These are phyloP conservation scores for Aspergillus ustus DNA, from an alignment of 2,329 filamentous ascomycete genomes.

Conservation along the genomic window DNA sequence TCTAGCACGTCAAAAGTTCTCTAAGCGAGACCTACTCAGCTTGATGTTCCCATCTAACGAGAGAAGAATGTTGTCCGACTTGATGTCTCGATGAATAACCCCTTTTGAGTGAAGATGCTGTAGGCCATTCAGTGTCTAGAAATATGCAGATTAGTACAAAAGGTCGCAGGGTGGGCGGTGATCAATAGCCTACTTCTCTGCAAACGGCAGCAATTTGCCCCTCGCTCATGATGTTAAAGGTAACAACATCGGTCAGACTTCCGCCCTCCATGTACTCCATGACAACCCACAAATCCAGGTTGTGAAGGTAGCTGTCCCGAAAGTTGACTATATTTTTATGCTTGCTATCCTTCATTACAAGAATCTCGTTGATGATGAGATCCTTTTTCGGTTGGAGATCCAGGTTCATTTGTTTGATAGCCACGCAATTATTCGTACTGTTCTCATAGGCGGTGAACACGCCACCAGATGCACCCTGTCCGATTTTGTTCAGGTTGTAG, in stretches of 20 bases:
- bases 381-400: slow-evolving; percentile 99
- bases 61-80: slow-evolving; percentile 95
- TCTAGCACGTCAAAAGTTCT: neutral
- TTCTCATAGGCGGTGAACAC: slow-evolving; percentile 91
- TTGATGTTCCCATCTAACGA: slow-evolving; percentile 97
- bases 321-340: slow-evolving; percentile 99
- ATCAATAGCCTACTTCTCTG: slow-evolving; percentile 65
- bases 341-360: slow-evolving; percentile 98
- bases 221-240: slow-evolving; percentile 99
- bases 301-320: slow-evolving; percentile 91
- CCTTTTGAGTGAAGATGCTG: slow-evolving; percentile 97
- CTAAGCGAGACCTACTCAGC: slow-evolving; percentile 70
- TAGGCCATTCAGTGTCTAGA: slow-evolving; percentile 78
- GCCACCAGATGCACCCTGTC: slow-evolving; percentile 93
- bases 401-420: slow-evolving; percentile 99
- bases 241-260: slow-evolving; percentile 96
- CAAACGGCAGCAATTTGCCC: slow-evolving; percentile 96
- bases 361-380: slow-evolving; percentile 96
- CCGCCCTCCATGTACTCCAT: slow-evolving; percentile 99
- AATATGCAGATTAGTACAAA: slow-evolving; percentile 23
- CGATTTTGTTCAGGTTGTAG: slow-evolving; percentile 88
- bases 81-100: slow-evolving; percentile 98
- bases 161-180: neutral
- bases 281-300: slow-evolving; percentile 93
- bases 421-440: slow-evolving; percentile 83